Evolutionary conservation across 2,329 filamentous ascomycete genomes (phyloP).

Genomic region (Thelonectria olida): DNA sequence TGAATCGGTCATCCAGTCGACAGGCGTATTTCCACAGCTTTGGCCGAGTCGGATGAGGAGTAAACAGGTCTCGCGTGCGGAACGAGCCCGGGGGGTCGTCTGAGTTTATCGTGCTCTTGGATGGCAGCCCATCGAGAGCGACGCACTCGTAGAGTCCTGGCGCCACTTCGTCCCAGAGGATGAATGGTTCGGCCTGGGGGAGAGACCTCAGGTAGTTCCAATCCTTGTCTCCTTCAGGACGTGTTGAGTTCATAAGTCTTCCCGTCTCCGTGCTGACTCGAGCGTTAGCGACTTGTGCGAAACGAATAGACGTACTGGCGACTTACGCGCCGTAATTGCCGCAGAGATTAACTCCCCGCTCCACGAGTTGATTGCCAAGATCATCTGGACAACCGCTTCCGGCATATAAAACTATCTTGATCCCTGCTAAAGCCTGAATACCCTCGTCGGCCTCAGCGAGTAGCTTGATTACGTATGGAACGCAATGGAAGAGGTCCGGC

Average conservation of each 20-base stretch:
- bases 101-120: slow-evolving; percentile 47
- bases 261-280: slow-evolving; percentile 37
- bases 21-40: slow-evolving; percentile 56
- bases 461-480: slow-evolving; percentile 72
- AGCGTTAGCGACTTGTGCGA: slow-evolving; percentile 9
- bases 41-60: slow-evolving; percentile 50
- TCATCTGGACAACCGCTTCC: slow-evolving; percentile 68
- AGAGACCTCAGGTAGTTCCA: slow-evolving; percentile 48
- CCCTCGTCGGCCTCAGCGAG: slow-evolving; percentile 67
- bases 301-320: accelerated
- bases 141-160: slow-evolving; percentile 48
- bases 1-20: slow-evolving; percentile 56
- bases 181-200: slow-evolving; percentile 29
- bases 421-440: slow-evolving; percentile 53
- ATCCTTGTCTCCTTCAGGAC: slow-evolving; percentile 36
- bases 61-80: slow-evolving; percentile 55
- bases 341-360: slow-evolving; percentile 62
- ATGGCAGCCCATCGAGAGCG: slow-evolving; percentile 48
- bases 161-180: slow-evolving; percentile 40
- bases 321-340: slow-evolving; percentile 65
- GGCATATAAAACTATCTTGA: slow-evolving; percentile 65
- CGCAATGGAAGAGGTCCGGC: slow-evolving; percentile 65
- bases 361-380: slow-evolving; percentile 62
- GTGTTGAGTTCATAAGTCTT: slow-evolving; percentile 38
- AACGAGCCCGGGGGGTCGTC: slow-evolving; percentile 56